Evolutionary conservation across 345 rosid species (phyloP).

Genomic region (Conringia planisiliqua): DNA sequence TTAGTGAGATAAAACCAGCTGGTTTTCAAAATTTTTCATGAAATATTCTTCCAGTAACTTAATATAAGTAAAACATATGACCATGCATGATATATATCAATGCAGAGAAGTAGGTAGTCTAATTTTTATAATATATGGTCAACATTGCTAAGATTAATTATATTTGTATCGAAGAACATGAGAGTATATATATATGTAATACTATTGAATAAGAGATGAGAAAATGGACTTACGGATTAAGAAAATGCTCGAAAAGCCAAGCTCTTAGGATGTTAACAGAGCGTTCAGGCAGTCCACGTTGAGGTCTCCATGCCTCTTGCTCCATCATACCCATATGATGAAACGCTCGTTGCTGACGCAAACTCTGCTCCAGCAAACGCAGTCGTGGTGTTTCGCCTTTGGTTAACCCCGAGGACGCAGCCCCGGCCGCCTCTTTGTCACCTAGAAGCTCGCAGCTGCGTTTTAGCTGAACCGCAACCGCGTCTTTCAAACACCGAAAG

Average conservation of each 20-base stretch:
- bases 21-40: background rate
- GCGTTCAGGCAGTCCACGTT: slow-evolving; percentile 93
- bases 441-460: slow-evolving; percentile 85
- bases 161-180: background rate
- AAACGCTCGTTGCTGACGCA: slow-evolving; percentile 88
- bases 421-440: slow-evolving; percentile 59
- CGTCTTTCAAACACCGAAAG: slow-evolving; percentile 87
- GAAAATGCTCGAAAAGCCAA: slow-evolving; percentile 97
- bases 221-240: slow-evolving; percentile 76
- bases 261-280: slow-evolving; percentile 95
- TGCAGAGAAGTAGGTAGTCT: background rate
- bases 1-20: background rate
- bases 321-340: slow-evolving; percentile 98
- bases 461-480: slow-evolving; percentile 66
- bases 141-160: background rate
- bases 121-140: background rate
- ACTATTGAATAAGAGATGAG: background rate
- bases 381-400: slow-evolving; percentile 92
- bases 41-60: background rate
- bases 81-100: background rate
- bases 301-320: slow-evolving; percentile 96
- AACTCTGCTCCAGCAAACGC: slow-evolving; percentile 69
- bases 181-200: background rate
- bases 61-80: too few relatives aligned
- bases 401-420: slow-evolving; percentile 62